Evolutionary conservation across 257 asterid genomes (phyloP), one percentile per base, ranked within the genome.

Genomic region (Asclepias syriaca): DNA sequence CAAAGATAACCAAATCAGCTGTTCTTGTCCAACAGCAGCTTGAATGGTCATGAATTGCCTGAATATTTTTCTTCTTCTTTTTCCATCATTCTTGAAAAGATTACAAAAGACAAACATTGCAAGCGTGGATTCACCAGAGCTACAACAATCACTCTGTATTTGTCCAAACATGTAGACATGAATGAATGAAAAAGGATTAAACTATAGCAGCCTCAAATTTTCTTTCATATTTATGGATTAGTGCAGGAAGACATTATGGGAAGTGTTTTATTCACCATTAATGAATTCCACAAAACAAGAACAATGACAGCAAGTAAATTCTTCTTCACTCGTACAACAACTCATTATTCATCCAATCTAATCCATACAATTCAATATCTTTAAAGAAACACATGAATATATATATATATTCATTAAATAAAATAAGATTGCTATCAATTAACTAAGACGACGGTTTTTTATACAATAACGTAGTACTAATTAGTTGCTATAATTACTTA

Each of bases 31-130:
- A 45, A 16, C 32, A 55, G 18, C 59, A 71, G 19, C 48, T 12
- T 72, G 61, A 60, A 72, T 72, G 75, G 69, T 45, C 50, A 18
- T 61, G 60, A 9, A 43, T 46, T 27, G 21, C 55, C 37, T 59
- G 19, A n/a, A 11, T 2, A 3, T 46, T n/a, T 34, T 34, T 34
- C 27, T 24, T 40, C 11, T 40, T 34, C 5, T 34, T 4, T 34
- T 34, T 43, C 10, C 48, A 43, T 1, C 48, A 43, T 43, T 43
- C 11, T 43, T 43, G 48, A 43, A 43, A 43, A 7, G 48, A 43
- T 11, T 43, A 43, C 59, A 24, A 7, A 12, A 68, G 16, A 70
- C 8, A 60, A 9, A 11, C 10, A 9, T 7, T 43, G 58, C 55
- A 40, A 8, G 63, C 19, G 27, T 69, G 72, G 68, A 51, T 2